phyloP scores from a whole-genome alignment of 1,284 basidiomycete genomes.

The Boletus mariae region DNA sequence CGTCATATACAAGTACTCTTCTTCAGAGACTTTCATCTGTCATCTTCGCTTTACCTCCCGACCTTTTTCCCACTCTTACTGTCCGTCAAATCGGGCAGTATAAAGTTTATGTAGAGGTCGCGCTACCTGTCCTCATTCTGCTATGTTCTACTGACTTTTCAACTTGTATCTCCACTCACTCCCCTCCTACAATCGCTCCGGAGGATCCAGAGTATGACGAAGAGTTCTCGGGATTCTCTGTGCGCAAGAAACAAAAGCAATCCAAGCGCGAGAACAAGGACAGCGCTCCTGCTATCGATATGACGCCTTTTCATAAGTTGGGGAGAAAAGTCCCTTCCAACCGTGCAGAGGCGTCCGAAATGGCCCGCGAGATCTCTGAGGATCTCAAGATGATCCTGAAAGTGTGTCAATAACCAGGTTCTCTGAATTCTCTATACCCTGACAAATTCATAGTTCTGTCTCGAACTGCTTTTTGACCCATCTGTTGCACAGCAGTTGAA shows the following conservation, averaged over 20 bases:
- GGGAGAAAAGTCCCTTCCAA: slow-evolving; percentile 26
- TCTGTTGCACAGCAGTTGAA: slow-evolving; percentile 14
- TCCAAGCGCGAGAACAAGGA: slow-evolving; percentile 12
- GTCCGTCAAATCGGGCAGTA: slow-evolving; percentile 14
- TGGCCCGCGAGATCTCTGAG: slow-evolving; percentile 19
- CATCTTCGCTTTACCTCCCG: slow-evolving; percentile 21
- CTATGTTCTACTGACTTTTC: slow-evolving; percentile 18
- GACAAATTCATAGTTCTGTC: slow-evolving; percentile 21
- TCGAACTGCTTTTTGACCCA: slow-evolving; percentile 20
- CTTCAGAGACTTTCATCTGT: slow-evolving; percentile 19
- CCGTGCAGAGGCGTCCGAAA: slow-evolving; percentile 17
- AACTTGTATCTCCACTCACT: background rate
- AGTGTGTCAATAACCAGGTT: slow-evolving; percentile 17
- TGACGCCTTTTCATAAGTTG: slow-evolving; percentile 27
- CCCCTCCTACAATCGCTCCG: background rate
- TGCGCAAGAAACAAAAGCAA: slow-evolving; percentile 20
- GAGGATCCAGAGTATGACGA: slow-evolving; percentile 6
- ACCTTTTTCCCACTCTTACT: slow-evolving; percentile 9
- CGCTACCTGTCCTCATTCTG: slow-evolving; percentile 14
- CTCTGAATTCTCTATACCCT: background rate
- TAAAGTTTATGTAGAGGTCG: slow-evolving; percentile 24
- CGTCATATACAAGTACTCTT: slow-evolving; percentile 15
- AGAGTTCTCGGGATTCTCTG: background rate
- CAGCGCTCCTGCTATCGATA: slow-evolving; percentile 17
- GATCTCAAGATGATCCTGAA: slow-evolving; percentile 29